Evolutionary conservation across 495 filamentous ascomycete genomes (phyloP), one percentile per base, ranked within the genome.

Genomic region (Echria macrotheca): DNA sequence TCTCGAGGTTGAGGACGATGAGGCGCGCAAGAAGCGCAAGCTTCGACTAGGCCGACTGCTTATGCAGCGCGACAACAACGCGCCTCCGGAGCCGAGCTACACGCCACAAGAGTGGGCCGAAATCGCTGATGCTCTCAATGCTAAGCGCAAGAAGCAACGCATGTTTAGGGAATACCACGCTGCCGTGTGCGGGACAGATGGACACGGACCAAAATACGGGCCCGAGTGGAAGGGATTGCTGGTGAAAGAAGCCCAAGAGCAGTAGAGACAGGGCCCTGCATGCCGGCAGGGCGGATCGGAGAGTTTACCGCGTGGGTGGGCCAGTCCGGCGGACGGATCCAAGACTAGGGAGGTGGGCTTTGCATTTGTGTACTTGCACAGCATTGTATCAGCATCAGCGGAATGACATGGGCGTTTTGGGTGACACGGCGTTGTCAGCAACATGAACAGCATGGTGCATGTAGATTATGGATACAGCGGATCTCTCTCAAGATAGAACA

Each of bases 71-170:
- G 59, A 72, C 35, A 58, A 63, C 18, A 69, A 76, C 43, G 66
- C 70, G 17, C 63, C 61, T 1, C 50, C 53, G n/a, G 72, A 76
- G 44, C 67, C 70, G 15, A 64, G 63, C 25, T 67, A 67, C 37
- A 63, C 44, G 26, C 58, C 53, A 3, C 24, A 19, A 2, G 42
- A 63, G 44, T 7, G 54, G 15, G 36, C 41, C n/a, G 51, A 47
- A 21, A 53, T 63, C 0, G 38, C 28, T 4, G 18, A 19, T 17
- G 37, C 26, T 5, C 12, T 50, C 23, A 25, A 3, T 0, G 47
- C 44, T 10, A 62, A 58, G 55, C 41, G 36, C 40, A 39, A 32
- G 36, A 43, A 40, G 50, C 41, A 57, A 47, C 39, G 47, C 18
- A 47, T 53, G 55, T 51, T 61, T 15, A 24, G 47, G 28, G 53